Conservation (phyloP, 176 grass and related monocot genomes). For the Ensete ventricosum region DNA sequence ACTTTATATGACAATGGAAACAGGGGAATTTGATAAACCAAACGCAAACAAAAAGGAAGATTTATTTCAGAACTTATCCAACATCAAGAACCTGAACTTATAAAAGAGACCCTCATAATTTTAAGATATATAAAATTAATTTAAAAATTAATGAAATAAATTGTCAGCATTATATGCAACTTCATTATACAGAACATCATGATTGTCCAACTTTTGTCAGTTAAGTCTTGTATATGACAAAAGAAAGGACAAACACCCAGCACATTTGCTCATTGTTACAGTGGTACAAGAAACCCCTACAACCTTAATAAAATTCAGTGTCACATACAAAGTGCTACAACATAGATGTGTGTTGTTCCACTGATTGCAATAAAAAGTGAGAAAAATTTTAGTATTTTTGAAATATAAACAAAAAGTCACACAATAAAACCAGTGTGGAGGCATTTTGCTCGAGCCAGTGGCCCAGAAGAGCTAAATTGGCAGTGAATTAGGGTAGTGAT, state of each 20-base stretch:
- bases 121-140: not conserved
- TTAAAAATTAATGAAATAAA: not conserved
- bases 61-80: not conserved
- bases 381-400: not conserved
- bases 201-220: not conserved
- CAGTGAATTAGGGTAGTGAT: not conserved
- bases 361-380: not conserved
- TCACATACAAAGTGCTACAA: not conserved
- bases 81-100: too few species aligned
- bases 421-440: not conserved
- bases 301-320: not conserved
- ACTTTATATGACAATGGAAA: not conserved
- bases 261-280: not conserved
- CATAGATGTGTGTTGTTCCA: not conserved
- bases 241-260: not conserved
- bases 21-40: not conserved
- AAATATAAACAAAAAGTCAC: not conserved
- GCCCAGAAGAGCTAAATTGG: constrained; percentile 1
- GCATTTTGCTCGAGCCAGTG: too few species aligned
- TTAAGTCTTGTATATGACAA: not conserved
- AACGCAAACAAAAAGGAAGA: not conserved
- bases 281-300: not conserved
- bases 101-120: not conserved
- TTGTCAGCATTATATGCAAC: not conserved
- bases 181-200: not conserved